These are phyloP conservation scores for Yamadazyma sp. DNA, from an alignment of 805 yeast genomes.

Conservation along the genomic window DNA sequence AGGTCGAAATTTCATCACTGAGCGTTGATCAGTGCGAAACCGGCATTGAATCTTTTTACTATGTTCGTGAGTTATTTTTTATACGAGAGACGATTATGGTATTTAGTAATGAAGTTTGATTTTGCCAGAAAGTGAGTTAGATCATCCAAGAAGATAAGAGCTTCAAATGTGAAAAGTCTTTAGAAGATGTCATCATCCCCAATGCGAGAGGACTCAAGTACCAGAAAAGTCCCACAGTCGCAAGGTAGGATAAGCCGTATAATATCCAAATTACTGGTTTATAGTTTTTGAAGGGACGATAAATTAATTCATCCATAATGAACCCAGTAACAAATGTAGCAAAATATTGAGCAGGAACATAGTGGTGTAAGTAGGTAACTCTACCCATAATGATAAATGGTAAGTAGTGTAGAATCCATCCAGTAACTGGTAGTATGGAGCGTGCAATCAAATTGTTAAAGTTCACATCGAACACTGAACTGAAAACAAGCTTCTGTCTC, in stretches of 20 bases:
- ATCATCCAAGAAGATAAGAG: conserved; percentile 28
- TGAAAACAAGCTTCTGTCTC: conserved; percentile 27
- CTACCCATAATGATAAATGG: conserved; percentile 45
- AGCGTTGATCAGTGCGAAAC: conserved; percentile 9
- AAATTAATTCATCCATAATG: conserved; percentile 45
- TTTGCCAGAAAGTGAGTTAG: not conserved
- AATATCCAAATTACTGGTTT: conserved; percentile 21
- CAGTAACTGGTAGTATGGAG: conserved; percentile 37
- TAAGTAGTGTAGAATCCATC: conserved; percentile 41
- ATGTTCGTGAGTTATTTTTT: not conserved
- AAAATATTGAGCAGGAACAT: conserved; percentile 45
- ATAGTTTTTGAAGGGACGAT: conserved; percentile 17
- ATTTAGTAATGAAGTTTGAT: not conserved
- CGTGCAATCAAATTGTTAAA: conserved; percentile 31
- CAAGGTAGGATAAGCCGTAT: conserved; percentile 47
- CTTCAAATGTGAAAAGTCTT: conserved; percentile 30
- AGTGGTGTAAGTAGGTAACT: conserved; percentile 45
- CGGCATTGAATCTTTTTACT: conserved; percentile 2
- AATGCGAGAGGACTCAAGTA: conserved; percentile 67
- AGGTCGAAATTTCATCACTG: conserved; percentile 6
- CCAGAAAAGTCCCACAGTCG: conserved; percentile 58
- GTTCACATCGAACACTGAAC: conserved; percentile 21
- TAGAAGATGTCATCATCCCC: conserved; percentile 62
- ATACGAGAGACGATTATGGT: not conserved
- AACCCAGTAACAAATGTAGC: conserved; percentile 76